These are phyloP conservation scores for Styphnolobium japonicum DNA, from an alignment of 306 rosid species.

Conservation along the genomic window DNA sequence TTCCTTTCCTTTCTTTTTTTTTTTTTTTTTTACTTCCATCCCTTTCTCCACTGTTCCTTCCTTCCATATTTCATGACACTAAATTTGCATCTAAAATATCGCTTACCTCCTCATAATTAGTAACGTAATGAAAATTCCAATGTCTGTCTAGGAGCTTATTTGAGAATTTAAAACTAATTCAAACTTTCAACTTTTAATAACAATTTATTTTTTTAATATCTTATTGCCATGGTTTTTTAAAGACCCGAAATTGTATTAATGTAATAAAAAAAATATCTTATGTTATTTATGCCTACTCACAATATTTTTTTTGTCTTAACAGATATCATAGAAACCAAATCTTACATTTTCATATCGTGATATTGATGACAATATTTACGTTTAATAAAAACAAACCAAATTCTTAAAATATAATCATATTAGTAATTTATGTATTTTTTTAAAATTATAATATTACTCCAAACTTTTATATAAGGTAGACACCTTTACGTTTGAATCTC, in stretches of 20 bases:
- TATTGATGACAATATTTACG: not conserved
- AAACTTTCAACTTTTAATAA: not conserved
- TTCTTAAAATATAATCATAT: not conserved
- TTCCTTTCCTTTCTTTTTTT: not conserved
- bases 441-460: not conserved
- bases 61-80: not conserved
- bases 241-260: not conserved
- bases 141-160: not conserved
- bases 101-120: constrained; percentile 17
- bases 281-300: not conserved
- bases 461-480: not conserved
- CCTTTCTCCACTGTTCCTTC: constrained; percentile 6
- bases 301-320: not conserved
- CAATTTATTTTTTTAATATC: not conserved
- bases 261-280: not conserved
- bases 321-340: not conserved
- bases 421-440: not conserved
- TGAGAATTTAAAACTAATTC: not conserved
- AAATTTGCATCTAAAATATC: not conserved
- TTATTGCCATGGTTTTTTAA: not conserved
- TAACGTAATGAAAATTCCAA: constrained; percentile 11
- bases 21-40: not conserved
- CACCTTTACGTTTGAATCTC: not conserved
- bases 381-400: not conserved
- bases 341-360: not conserved